phyloP scores from a whole-genome alignment of 768 basidiomycete species.

The Pleurotus djamor region DNA sequence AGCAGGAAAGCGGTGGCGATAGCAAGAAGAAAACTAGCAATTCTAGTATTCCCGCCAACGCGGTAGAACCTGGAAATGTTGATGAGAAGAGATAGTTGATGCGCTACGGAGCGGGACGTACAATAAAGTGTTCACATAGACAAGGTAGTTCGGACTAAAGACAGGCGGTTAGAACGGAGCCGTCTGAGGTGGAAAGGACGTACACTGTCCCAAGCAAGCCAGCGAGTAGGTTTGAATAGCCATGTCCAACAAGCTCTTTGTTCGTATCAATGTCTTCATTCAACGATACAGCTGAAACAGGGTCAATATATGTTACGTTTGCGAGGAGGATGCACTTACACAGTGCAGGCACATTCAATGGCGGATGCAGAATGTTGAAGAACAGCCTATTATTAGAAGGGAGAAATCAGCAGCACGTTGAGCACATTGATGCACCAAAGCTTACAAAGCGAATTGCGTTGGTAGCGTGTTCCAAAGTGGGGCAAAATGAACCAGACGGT shows the following conservation, averaged over 20 bases:
- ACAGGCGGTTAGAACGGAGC: slow-evolving; percentile 7
- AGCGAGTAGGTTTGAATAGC: slow-evolving; percentile 84
- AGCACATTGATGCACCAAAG: too few species aligned
- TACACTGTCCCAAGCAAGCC: slow-evolving; percentile 82
- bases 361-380: slow-evolving; percentile 84
- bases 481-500: slow-evolving; percentile 52
- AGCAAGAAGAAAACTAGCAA: slow-evolving; percentile 86
- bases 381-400: slow-evolving; percentile 48
- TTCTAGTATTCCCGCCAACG: slow-evolving; percentile 82
- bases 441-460: slow-evolving; percentile 83
- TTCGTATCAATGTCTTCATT: slow-evolving; percentile 89
- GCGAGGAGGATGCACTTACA: slow-evolving; percentile 36
- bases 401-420: too few species aligned
- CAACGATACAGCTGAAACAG: slow-evolving; percentile 72
- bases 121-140: slow-evolving; percentile 87
- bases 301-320: background rate
- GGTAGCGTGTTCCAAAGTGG: slow-evolving; percentile 84
- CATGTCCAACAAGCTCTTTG: slow-evolving; percentile 90
- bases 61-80: slow-evolving; percentile 64
- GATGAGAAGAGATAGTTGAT: too few species aligned
- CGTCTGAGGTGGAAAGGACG: slow-evolving; percentile 19
- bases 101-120: slow-evolving; percentile 19
- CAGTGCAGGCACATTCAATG: slow-evolving; percentile 86
- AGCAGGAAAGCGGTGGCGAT: slow-evolving; percentile 69
- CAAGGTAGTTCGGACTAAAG: slow-evolving; percentile 76